phyloP scores from a whole-genome alignment of 768 basidiomycete genomes.

The Vararia minispora region DNA sequence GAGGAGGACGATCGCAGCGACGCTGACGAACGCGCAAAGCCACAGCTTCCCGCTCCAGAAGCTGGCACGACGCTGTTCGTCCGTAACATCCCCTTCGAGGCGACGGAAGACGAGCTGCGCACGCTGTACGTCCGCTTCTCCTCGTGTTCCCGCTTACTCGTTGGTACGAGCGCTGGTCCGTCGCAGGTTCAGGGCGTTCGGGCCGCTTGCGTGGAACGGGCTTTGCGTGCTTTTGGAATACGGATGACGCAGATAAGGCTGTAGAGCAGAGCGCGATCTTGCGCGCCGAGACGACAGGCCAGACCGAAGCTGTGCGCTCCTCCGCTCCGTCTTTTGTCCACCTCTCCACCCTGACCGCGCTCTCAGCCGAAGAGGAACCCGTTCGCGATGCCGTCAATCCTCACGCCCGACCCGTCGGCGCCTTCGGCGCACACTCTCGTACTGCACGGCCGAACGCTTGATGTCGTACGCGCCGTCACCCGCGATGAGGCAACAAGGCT shows the following conservation, averaged over 20 bases:
- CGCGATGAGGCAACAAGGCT: constrained; percentile 80
- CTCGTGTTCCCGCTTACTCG: background rate
- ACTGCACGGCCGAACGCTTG: constrained; percentile 85
- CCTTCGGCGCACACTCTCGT: constrained; percentile 74
- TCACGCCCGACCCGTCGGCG: constrained; percentile 90
- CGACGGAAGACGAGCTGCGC: constrained; percentile 88
- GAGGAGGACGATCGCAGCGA: constrained; percentile 17
- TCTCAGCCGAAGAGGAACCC: constrained; percentile 65
- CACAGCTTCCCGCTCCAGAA: constrained; percentile 72
- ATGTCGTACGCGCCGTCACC: constrained; percentile 84
- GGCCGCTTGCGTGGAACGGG: constrained; percentile 91
- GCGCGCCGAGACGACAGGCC: constrained; percentile 48
- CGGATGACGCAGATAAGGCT: constrained; percentile 77
- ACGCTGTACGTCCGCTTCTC: constrained; percentile 46
- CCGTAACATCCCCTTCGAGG: constrained; percentile 85
- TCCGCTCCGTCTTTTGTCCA: constrained; percentile 1
- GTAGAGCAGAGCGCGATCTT: constrained; percentile 72
- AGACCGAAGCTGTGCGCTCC: constrained; percentile 17
- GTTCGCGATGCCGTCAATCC: constrained; percentile 76
- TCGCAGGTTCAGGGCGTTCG: constrained; percentile 80
- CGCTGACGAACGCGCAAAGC: constrained; percentile 39
- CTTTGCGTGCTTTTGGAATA: constrained; percentile 96
- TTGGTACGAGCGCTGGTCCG: background rate
- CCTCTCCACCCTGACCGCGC: background rate
- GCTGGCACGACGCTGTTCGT: constrained; percentile 89